A percentile compares a stretch with the other conserved stretches of the same genome.
These are phyloP conservation scores for Populus ilicifolia DNA, from an alignment of 345 rosid species.

Conservation along the genomic window DNA sequence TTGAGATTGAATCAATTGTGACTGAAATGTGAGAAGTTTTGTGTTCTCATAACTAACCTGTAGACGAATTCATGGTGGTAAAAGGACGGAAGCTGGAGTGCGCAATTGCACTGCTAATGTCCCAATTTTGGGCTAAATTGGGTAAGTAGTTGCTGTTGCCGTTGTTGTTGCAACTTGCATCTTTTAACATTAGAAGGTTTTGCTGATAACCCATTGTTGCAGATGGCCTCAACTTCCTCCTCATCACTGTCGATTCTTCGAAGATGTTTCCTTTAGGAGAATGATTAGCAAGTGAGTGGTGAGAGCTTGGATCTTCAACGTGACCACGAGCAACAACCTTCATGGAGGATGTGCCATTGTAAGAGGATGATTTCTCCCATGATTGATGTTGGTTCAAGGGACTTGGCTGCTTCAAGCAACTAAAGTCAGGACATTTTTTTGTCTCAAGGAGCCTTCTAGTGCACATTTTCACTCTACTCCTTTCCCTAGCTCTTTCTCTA, in stretches of 20 bases:
- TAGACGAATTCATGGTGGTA: slow-evolving; percentile 33
- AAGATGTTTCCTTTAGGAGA: neutral
- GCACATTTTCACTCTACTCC: slow-evolving; percentile 38
- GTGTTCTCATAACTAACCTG: slow-evolving; percentile 25
- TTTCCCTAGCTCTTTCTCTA: slow-evolving; percentile 61
- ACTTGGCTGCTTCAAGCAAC: slow-evolving; percentile 24
- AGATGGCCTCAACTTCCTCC: slow-evolving; percentile 32
- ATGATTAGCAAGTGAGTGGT: neutral
- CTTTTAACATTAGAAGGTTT: slow-evolving; percentile 31
- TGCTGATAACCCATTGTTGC: slow-evolving; percentile 31
- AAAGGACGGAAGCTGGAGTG: slow-evolving; percentile 35
- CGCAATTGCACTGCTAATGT: slow-evolving; percentile 36
- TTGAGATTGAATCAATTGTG: neutral
- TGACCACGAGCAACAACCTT: slow-evolving; percentile 12
- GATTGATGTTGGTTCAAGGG: slow-evolving; percentile 13
- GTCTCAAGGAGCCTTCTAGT: slow-evolving; percentile 13
- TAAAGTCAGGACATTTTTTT: slow-evolving; percentile 25
- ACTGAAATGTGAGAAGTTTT: neutral
- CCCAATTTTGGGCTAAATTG: slow-evolving; percentile 47
- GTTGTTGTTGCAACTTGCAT: slow-evolving; percentile 22
- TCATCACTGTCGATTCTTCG: slow-evolving; percentile 29
- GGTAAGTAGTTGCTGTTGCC: slow-evolving; percentile 22
- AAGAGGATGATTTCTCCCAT: slow-evolving; percentile 2
- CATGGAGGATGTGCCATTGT: slow-evolving; percentile 19
- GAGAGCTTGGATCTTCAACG: slow-evolving; percentile 12